Conservation (phyloP, 441 rosid genomes). For the Jatropha multifida region DNA sequence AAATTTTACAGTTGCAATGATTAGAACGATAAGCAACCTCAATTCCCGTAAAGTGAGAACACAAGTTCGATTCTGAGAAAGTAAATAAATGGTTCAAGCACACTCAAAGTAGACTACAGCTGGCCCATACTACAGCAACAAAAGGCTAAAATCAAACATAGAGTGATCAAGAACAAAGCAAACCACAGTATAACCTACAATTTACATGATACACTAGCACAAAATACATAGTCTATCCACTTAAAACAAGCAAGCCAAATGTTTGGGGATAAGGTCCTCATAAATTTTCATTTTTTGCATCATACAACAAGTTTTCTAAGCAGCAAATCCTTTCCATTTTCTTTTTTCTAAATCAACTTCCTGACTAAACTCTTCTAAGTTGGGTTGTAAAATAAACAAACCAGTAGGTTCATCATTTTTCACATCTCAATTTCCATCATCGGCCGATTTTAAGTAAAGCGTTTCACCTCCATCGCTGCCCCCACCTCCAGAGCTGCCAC, state of each 20-base stretch:
- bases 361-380: conserved; percentile 28
- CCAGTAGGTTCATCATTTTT: conserved; percentile 12
- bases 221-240: conserved; percentile 28
- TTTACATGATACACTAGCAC: conserved; percentile 42
- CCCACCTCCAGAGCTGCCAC: conserved; percentile 69
- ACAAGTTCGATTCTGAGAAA: no score
- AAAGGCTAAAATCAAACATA: neutral
- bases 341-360: conserved; percentile 19
- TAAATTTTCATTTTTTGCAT: conserved; percentile 6
- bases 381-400: conserved; percentile 13
- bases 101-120: neutral
- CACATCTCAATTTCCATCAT: conserved; percentile 65
- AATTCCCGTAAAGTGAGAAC: no score
- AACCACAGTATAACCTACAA: conserved; percentile 35
- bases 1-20: no score
- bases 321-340: conserved; percentile 19
- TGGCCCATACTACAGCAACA: neutral
- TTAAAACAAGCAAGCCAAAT: conserved; percentile 25
- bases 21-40: no score
- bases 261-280: conserved; percentile 24
- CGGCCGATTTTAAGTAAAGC: conserved; percentile 75
- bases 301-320: conserved; percentile 21
- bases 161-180: conserved; percentile 7
- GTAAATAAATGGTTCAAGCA: neutral
- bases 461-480: conserved; percentile 82